Percentiles rank a stretch among this genome's conserved stretches.
phyloP scores from a whole-genome alignment of 2,329 filamentous ascomycete genomes.

The Beauveria asiatica region DNA sequence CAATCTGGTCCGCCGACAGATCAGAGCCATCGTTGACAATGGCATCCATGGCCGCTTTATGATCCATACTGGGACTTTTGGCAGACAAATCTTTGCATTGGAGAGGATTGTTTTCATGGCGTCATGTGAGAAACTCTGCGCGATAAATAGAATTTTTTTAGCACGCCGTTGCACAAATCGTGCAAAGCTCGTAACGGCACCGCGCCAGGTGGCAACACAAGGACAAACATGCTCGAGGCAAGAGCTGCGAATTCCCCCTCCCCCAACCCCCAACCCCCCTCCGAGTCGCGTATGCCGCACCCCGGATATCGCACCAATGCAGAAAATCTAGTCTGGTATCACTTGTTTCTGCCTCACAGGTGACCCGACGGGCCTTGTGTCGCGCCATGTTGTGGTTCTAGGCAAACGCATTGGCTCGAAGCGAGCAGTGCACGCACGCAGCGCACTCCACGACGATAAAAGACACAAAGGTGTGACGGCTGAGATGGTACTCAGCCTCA shows the following conservation, averaged over 20 bases:
- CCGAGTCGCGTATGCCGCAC: background rate
- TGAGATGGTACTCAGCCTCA: background rate
- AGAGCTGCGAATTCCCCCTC: conserved; percentile 1
- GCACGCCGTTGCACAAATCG: background rate
- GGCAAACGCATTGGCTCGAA: background rate
- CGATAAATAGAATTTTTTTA: background rate
- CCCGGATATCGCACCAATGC: background rate
- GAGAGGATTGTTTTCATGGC: background rate
- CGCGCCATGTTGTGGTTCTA: background rate
- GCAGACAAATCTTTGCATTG: background rate
- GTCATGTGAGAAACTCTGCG: background rate
- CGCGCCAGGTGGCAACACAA: conserved; percentile 7
- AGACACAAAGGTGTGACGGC: background rate
- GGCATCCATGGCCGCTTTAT: background rate
- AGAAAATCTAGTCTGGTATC: no score
- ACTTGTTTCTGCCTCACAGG: background rate
- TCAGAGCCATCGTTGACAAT: background rate
- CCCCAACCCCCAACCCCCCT: no score
- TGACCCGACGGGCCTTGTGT: background rate
- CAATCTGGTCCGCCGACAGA: conserved; percentile 29
- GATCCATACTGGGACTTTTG: background rate
- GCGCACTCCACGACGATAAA: no score
- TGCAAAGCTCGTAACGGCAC: background rate
- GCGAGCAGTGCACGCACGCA: background rate
- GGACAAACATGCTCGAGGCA: conserved; percentile 5